These are phyloP conservation scores for Ampelomyces quisqualis DNA, from an alignment of 2,329 filamentous ascomycete species.

Conservation along the genomic window DNA sequence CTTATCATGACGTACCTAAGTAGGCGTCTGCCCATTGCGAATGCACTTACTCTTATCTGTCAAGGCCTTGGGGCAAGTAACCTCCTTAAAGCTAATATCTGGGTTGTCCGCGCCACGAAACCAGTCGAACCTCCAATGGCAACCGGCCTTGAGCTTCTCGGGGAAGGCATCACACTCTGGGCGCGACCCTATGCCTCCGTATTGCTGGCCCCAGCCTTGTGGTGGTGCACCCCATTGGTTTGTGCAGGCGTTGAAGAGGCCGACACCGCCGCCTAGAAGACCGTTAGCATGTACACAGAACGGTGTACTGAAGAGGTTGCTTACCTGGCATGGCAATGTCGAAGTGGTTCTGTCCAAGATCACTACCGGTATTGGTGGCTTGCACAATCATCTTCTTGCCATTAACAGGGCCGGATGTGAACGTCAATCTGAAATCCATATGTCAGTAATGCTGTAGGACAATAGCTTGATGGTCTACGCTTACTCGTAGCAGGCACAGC, in stretches of 20 bases:
- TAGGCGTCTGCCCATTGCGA: slow-evolving; percentile 8
- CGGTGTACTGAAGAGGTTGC: neutral
- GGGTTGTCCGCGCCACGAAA: slow-evolving; percentile 40
- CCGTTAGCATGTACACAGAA: neutral
- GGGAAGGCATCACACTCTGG: slow-evolving; percentile 39
- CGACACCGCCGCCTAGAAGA: slow-evolving; percentile 32
- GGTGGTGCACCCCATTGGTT: slow-evolving; percentile 37
- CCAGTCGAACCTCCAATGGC: slow-evolving; percentile 43
- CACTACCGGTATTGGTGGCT: slow-evolving; percentile 60
- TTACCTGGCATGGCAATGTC: slow-evolving; percentile 40
- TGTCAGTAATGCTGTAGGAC: slow-evolving; percentile 6
- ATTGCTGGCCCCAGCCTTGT: slow-evolving; percentile 38
- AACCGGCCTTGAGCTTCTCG: slow-evolving; percentile 39
- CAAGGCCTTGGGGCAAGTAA: slow-evolving; percentile 37
- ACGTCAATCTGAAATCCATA: slow-evolving; percentile 56
- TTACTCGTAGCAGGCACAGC: slow-evolving; percentile 64
- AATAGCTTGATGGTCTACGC: neutral
- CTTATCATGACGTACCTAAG: too few relatives aligned
- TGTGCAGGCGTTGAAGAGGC: slow-evolving; percentile 40
- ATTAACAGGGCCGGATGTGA: slow-evolving; percentile 56
- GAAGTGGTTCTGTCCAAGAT: slow-evolving; percentile 42
- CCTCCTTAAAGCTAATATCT: slow-evolving; percentile 34
- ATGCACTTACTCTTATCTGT: slow-evolving; percentile 37
- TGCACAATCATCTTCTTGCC: slow-evolving; percentile 66
- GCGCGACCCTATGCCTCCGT: slow-evolving; percentile 37